These are phyloP conservation scores for Veloporphyrellus conicus DNA, from an alignment of 1,284 basidiomycete genomes.

Conservation along the genomic window DNA sequence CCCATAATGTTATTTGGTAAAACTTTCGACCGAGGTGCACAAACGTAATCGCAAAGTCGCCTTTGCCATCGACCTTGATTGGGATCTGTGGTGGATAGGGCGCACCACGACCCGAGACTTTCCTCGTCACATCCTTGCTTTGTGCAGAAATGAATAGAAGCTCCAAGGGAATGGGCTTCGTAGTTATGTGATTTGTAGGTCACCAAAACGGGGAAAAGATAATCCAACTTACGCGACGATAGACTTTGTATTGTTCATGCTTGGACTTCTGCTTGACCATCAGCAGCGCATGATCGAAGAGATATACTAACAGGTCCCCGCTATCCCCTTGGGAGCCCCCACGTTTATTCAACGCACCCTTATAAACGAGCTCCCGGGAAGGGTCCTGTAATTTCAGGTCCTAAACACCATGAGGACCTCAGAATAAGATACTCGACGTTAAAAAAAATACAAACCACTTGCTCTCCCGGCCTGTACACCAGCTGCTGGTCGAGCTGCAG, in stretches of 20 bases:
- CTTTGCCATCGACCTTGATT: constrained; percentile 70
- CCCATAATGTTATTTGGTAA: constrained; percentile 92
- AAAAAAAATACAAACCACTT: constrained; percentile 48
- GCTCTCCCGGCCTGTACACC: constrained; percentile 70
- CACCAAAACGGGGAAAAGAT: constrained; percentile 4
- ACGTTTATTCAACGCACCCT: constrained; percentile 89
- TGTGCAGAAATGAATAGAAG: constrained; percentile 77
- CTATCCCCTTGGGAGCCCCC: constrained; percentile 74
- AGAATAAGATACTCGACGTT: neutral
- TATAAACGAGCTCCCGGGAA: constrained; percentile 86
- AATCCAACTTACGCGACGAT: constrained; percentile 69
- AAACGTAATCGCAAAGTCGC: constrained; percentile 90
- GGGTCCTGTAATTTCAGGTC: constrained; percentile 70
- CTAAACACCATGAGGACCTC: constrained; percentile 37
- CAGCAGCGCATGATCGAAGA: constrained; percentile 95
- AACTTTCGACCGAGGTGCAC: constrained; percentile 90
- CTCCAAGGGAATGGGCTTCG: constrained; percentile 91
- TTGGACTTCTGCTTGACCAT: constrained; percentile 95
- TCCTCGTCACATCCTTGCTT: constrained; percentile 44
- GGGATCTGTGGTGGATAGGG: constrained; percentile 43
- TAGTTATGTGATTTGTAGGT: constrained; percentile 5
- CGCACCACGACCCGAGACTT: constrained; percentile 52
- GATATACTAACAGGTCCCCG: constrained; percentile 88
- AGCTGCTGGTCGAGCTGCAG: constrained; percentile 79
- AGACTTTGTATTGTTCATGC: constrained; percentile 90